Base-by-base conservation (phyloP, 225 moss, liverwort and hornwort species). In the Sphagnum contortum region DNA sequence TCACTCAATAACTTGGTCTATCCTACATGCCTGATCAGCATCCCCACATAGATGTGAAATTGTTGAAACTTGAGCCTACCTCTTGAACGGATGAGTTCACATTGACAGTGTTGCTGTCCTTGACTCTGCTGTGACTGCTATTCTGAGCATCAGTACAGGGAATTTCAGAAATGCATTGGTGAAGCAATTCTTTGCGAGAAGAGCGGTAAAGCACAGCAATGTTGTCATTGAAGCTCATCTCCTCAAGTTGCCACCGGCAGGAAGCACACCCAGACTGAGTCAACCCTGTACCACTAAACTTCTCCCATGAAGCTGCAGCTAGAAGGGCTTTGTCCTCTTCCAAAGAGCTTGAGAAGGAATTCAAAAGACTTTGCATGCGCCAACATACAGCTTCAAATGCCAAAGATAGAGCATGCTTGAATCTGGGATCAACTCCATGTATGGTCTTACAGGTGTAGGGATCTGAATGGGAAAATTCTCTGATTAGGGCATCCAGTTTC, bases 161-260 rank as follows among this genome's bases (percentile, higher is more conserved):
- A 52, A 91, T 57, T 50, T 67, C 76, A 73, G 81, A 78, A 44
- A 76, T 63, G 47, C 73, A 68, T 63, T 71, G 76, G 51, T 74
- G 71, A 74, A 89, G 79, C 47, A 76, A 47, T 44, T 60, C 71
- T 71, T 94, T 94, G 62, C 77, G 60, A 57, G 59, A 48, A 45
- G 80, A 61, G 57, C 94, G 89, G 68, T 85, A 91, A 47, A 70
- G 74, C 64, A 91, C 81, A 67, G 94, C 91, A 53, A 89, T 79
- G 73, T 83, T 81, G 73, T 94, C 94, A 71, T 91, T 85, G 49
- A 74, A 81, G 66, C 89, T 91, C 81, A 94, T 77, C 57, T 89
- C 89, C 80, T 95, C 94, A 50, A 88, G 88, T 76, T 91, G 94
- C 94, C 94, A 95, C 60, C 91, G 89, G 76, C 94, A 95, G 62